A percentile compares a stretch with the other conserved stretches of the same genome.
Evolutionary conservation across 805 yeast species (phyloP).

Genomic region (Pichia insulana): DNA sequence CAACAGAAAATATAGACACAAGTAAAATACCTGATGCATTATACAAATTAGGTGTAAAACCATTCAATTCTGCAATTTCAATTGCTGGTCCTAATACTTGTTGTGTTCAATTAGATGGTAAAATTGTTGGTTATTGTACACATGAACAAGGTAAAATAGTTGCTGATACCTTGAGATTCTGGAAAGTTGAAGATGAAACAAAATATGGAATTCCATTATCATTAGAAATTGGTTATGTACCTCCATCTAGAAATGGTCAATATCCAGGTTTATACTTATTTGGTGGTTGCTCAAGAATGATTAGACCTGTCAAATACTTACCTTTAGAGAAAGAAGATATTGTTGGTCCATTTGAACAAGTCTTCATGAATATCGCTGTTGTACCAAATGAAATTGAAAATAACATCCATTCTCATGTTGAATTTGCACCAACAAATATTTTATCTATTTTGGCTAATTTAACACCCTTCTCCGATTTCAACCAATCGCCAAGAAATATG

Average conservation of each 20-base stretch:
- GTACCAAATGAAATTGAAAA: slow-evolving; percentile 82
- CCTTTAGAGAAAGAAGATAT: slow-evolving; percentile 78
- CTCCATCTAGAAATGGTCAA: slow-evolving; percentile 93
- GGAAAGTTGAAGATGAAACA: slow-evolving; percentile 74
- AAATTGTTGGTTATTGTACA: slow-evolving; percentile 87
- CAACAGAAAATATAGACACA: slow-evolving; percentile 70
- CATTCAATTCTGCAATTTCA: slow-evolving; percentile 60
- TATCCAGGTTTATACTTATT: slow-evolving; percentile 92
- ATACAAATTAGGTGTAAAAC: slow-evolving; percentile 68
- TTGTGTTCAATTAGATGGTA: slow-evolving; percentile 92
- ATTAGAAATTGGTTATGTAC: slow-evolving; percentile 90
- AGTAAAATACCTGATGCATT: slow-evolving; percentile 59
- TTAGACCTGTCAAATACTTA: slow-evolving; percentile 88
- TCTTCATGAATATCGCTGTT: slow-evolving; percentile 92
- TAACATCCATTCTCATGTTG: slow-evolving; percentile 84
- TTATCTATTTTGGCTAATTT: slow-evolving; percentile 90
- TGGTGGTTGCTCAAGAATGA: slow-evolving; percentile 91
- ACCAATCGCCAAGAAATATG: slow-evolving; percentile 99
- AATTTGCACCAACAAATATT: slow-evolving; percentile 89
- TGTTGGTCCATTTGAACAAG: slow-evolving; percentile 97
- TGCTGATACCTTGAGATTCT: slow-evolving; percentile 82
- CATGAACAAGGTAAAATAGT: slow-evolving; percentile 80
- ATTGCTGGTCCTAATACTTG: slow-evolving; percentile 78
- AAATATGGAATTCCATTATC: slow-evolving; percentile 68
- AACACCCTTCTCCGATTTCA: slow-evolving; percentile 97